Evolutionary conservation across 202 grass and related monocot genomes (phyloP).

Genomic region (Tripidium arundinaceum): DNA sequence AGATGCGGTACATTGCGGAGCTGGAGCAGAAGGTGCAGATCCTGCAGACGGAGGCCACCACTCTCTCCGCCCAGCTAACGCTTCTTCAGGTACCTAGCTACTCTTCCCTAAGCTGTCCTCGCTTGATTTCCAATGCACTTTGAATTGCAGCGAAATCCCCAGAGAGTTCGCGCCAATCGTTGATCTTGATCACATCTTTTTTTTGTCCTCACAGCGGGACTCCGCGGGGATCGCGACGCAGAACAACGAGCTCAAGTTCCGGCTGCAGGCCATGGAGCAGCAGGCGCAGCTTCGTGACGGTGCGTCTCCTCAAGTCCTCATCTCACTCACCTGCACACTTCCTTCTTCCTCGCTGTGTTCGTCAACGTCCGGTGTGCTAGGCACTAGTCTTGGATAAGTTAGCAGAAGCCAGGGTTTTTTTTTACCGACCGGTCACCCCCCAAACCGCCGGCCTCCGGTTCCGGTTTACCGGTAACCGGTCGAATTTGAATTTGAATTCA

Average conservation of each 20-base stretch:
- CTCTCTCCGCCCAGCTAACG: conserved; percentile 72
- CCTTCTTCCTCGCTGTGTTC: background rate
- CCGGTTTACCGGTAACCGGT: too few species aligned
- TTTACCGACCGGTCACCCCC: too few species aligned
- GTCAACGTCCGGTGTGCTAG: conserved; percentile 39
- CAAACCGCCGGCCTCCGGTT: too few species aligned
- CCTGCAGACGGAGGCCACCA: conserved; percentile 81
- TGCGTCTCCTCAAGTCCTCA: conserved; percentile 30
- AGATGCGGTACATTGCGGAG: conserved; percentile 81
- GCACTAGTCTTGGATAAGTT: conserved; percentile 39
- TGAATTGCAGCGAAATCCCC: background rate
- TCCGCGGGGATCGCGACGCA: conserved; percentile 59
- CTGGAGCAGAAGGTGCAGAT: conserved; percentile 94
- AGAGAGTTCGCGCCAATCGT: too few species aligned
- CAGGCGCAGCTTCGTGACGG: conserved; percentile 87
- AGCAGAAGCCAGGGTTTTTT: too few species aligned
- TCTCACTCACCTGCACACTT: background rate
- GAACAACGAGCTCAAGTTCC: conserved; percentile 90
- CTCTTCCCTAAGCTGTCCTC: background rate
- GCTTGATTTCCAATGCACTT: background rate
- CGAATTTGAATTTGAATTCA: too few species aligned
- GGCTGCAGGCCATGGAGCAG: conserved; percentile 93
- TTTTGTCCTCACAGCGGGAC: conserved; percentile 45
- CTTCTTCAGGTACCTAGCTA: conserved; percentile 54
- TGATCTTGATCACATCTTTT: background rate